Evolutionary conservation across 2,329 filamentous ascomycete genomes (phyloP), one percentile per base, ranked within the genome.

Genomic region (Rhexocercosporidium sp.): DNA sequence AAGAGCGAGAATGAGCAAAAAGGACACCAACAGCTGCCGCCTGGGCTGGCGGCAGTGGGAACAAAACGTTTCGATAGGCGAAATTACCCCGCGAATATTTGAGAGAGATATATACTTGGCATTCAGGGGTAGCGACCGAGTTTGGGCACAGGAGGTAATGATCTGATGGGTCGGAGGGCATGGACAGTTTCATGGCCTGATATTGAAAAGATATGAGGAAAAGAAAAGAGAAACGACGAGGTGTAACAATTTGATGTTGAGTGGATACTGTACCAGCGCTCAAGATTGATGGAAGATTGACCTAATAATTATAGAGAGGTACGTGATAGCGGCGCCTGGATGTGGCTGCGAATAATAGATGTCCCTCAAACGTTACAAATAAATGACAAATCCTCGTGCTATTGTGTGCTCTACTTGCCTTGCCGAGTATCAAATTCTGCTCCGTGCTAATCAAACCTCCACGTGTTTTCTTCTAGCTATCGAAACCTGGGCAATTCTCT

Each of bases 401-500:
- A 31, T n/a, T n/a, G 29, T 31, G 29, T 9, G 29, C 9, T 31
- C 9, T 31, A 9, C 9, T 4, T 31, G 29, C 29, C 9, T 31
- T 31, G 4, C 9, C 4, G 9, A 31, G 29, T 6, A 18, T 20
- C 44, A 6, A 47, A 20, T 47, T n/a, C n/a, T 18, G 9, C 44
- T 1, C 1, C 2, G 3, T 1, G 4, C 16, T 18, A 20, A 47
- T 18, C n/a, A n/a, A 3, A 9, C 20, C n/a, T n/a, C 44, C 16
- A 20, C 22, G 22, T 51, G 9, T 14, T 16, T 0, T 9, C 4
- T 27, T 16, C 12, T 12, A 29, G 18, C 22, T 56, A 65, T 88
- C 86, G 66, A 89, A 72, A 0, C 85, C 86, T 0, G 85, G 81
- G 65, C 86, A 88, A 59, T 81, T 75, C 77, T 89, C 86, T 6